Evolutionary conservation across 139 green algal species (phyloP).

Genomic region (Chlorella sp.): DNA sequence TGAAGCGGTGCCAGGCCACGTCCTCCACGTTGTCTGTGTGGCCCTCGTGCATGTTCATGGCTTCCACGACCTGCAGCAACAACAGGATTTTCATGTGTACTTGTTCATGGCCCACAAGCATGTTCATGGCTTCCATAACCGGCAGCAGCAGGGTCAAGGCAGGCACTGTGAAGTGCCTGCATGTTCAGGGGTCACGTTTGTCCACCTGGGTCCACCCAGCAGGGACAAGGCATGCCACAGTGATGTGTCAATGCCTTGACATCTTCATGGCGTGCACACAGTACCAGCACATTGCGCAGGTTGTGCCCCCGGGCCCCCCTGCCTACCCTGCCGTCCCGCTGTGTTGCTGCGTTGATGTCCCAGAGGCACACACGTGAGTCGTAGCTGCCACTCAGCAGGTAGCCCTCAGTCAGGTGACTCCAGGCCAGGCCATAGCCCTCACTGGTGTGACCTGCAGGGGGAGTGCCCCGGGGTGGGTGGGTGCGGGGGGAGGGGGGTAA

Average conservation of each 20-base stretch:
- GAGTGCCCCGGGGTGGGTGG: too few species aligned
- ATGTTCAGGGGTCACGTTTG: too few species aligned
- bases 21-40: slow-evolving; percentile 89
- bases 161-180: too few species aligned
- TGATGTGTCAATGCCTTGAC: too few species aligned
- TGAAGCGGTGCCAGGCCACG: slow-evolving; percentile 93
- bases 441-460: slow-evolving; percentile 74
- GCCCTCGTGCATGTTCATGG: slow-evolving; percentile 67
- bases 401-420: slow-evolving; percentile 66
- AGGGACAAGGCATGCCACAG: too few species aligned
- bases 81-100: too few species aligned
- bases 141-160: too few species aligned
- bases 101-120: slow-evolving; percentile 78
- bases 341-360: slow-evolving; percentile 93
- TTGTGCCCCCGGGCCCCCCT: too few species aligned
- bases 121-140: slow-evolving; percentile 62
- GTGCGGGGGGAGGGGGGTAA: too few species aligned
- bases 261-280: not conserved
- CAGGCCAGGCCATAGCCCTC: slow-evolving; percentile 97
- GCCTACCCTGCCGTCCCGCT: too few species aligned
- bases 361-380: slow-evolving; percentile 98
- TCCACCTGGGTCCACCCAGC: too few species aligned
- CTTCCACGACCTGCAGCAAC: slow-evolving; percentile 51
- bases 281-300: too few species aligned
- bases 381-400: slow-evolving; percentile 92